Percentiles rank a stretch among this genome's conserved stretches.
These are phyloP conservation scores for Aureobasidium leucospermi DNA, from an alignment of 2,329 filamentous ascomycete species.

Conservation along the genomic window DNA sequence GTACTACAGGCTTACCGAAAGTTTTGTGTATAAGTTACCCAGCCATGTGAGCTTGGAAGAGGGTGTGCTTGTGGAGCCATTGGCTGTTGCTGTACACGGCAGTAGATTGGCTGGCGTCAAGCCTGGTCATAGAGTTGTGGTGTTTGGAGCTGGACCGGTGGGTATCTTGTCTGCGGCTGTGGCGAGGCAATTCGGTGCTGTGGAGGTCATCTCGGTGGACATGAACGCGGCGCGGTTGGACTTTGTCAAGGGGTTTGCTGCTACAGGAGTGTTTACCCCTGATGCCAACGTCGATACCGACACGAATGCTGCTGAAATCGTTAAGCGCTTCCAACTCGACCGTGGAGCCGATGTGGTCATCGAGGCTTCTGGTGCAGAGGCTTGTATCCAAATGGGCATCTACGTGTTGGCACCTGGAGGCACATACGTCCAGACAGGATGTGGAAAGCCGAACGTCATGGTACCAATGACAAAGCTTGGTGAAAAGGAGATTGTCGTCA, in stretches of 20 bases:
- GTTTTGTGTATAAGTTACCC: conserved; percentile 43
- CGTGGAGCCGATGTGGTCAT: conserved; percentile 41
- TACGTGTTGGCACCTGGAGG: conserved; percentile 42
- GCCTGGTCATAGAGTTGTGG: conserved; percentile 39
- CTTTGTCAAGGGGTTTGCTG: conserved; percentile 66
- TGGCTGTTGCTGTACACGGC: conserved; percentile 46
- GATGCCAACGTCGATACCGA: conserved; percentile 48
- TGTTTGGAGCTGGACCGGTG: conserved; percentile 51
- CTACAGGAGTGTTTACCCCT: conserved; percentile 63
- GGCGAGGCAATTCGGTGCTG: conserved; percentile 73
- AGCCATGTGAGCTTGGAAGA: conserved; percentile 42
- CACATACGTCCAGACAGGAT: conserved; percentile 69
- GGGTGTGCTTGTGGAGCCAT: conserved; percentile 47
- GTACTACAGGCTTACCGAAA: conserved; percentile 41
- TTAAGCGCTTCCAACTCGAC: conserved; percentile 55
- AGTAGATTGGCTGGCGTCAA: conserved; percentile 34
- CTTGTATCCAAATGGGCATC: conserved; percentile 43
- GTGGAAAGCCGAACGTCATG: conserved; percentile 79
- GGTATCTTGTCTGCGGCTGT: conserved; percentile 84
- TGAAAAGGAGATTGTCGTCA: conserved; percentile 78
- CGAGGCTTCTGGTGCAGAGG: conserved; percentile 42
- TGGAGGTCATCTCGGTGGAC: conserved; percentile 75
- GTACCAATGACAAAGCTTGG: conserved; percentile 91
- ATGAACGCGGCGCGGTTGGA: conserved; percentile 72
- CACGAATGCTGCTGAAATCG: conserved; percentile 67